Evolutionary conservation across 441 rosid species (phyloP), one percentile per base, ranked within the genome.

Genomic region (Daphne laureola): DNA sequence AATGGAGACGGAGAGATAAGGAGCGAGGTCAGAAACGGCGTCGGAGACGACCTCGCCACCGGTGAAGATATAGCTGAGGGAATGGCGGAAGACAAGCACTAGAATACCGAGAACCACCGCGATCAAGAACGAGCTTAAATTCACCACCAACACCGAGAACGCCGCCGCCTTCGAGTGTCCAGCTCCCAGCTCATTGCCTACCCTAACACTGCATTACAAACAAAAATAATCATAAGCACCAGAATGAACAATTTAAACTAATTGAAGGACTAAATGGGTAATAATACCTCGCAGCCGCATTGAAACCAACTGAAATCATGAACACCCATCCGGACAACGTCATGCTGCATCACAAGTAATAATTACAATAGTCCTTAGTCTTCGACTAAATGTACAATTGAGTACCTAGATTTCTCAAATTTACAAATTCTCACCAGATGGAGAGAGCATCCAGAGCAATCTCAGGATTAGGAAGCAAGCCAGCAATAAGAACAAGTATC

Each of bases 181-280:
- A 0, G 83, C 83, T 13, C 86, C 86, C 0, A 73, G 51, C 61
- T 80, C 86, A 44, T 80, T 78, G 76, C 83, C 66, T 26, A 78
- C 83, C 7, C 79, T 71, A 12, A 73, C 83, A 49, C 81, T 78
- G 68, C 13, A 4, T 14, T 15, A 7, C 7, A 31, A 6, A 15
- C 17, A 12, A 46, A 17, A 12, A n/a, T n/a, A n/a, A n/a, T n/a
- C 18, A 43, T n/a, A 14, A 0, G 0, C 40, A 13, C 23, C 16
- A 2, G 15, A 18, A 1, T 12, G 12, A 40, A 18, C 36, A 16
- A 38, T 14, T 11, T 7, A 36, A 35, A 17, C 3, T 21, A 8
- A 3, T 16, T 53, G 25, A 17, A 8, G 14, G 12, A 2, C 1
- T 25, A 8, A 26, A 25, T 14, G 8, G 1, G 12, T 11, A 42